Conservation (phyloP, 2,329 filamentous ascomycete species). For the Myriosclerotinia duriaeana region DNA sequence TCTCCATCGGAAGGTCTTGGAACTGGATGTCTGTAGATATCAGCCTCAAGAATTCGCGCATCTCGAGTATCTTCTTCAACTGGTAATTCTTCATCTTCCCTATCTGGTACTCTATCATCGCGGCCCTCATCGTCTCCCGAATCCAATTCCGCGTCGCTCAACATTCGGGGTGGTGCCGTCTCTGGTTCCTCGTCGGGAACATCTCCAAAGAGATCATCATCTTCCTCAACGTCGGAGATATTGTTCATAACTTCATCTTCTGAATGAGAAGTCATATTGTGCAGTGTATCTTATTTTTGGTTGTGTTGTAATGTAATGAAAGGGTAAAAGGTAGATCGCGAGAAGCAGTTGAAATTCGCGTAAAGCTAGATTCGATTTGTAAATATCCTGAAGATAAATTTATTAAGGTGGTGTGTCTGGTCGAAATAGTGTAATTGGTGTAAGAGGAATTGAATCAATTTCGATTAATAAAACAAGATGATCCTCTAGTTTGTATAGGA, state of each 20-base stretch:
- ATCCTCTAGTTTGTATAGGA: not conserved
- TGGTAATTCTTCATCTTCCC: constrained; percentile 43
- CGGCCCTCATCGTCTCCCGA: constrained; percentile 62
- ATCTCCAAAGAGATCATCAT: constrained; percentile 63
- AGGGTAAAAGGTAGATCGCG: not conserved
- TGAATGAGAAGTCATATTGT: constrained; percentile 31
- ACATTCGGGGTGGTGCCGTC: constrained; percentile 40
- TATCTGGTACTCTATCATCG: constrained; percentile 55
- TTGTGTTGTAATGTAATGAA: not conserved
- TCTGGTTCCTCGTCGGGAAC: constrained; percentile 45
- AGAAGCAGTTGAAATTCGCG: not conserved
- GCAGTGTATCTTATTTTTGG: not conserved
- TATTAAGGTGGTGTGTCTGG: not conserved
- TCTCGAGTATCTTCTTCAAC: constrained; percentile 46
- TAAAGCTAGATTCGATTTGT: not conserved
- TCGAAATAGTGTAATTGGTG: too few species aligned
- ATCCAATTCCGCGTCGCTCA: constrained; percentile 61
- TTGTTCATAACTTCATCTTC: constrained; percentile 42
- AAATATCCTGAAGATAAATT: not conserved
- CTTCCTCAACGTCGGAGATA: constrained; percentile 50
- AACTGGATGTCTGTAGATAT: constrained; percentile 66
- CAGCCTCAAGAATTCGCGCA: constrained; percentile 61
- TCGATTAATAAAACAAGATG: not conserved
- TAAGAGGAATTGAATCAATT: not conserved
- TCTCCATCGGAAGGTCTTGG: constrained; percentile 70